Percentiles rank a stretch among this genome's conserved stretches.
Conservation (phyloP, 768 basidiomycete genomes). For the Amanita rimosa region DNA sequence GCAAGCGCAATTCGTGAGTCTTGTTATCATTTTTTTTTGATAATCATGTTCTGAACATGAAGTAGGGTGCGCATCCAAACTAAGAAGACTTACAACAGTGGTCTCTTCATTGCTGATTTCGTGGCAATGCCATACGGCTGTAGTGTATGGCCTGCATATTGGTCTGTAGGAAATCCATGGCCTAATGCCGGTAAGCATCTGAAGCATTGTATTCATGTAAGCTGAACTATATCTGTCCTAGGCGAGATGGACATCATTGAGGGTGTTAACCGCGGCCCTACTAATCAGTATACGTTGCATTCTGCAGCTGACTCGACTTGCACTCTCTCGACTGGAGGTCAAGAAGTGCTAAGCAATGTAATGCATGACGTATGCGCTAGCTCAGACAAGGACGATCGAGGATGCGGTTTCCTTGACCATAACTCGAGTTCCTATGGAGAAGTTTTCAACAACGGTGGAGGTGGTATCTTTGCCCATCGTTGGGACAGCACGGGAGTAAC, state of each 20-base stretch:
- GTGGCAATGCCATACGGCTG: slow-evolving; percentile 63
- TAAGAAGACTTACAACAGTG: slow-evolving; percentile 49
- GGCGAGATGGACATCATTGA: slow-evolving; percentile 72
- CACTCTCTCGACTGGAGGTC: slow-evolving; percentile 18
- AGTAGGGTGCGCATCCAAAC: slow-evolving; percentile 58
- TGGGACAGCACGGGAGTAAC: slow-evolving; percentile 43
- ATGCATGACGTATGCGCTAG: slow-evolving; percentile 28
- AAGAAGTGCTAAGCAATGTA: slow-evolving; percentile 16
- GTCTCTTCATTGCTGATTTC: slow-evolving; percentile 69
- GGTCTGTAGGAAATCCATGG: slow-evolving; percentile 43
- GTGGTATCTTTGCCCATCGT: slow-evolving; percentile 47
- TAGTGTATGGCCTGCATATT: slow-evolving; percentile 48
- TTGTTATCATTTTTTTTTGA: neutral
- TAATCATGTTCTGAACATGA: neutral
- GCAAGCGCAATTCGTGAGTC: slow-evolving; percentile 43
- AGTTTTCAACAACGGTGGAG: slow-evolving; percentile 31
- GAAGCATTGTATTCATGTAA: slow-evolving; percentile 1
- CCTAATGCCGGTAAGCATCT: slow-evolving; percentile 26
- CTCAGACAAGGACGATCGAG: slow-evolving; percentile 26
- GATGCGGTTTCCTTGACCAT: slow-evolving; percentile 37
- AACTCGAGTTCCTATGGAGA: slow-evolving; percentile 27
- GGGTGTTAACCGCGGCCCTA: slow-evolving; percentile 47
- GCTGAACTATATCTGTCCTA: slow-evolving; percentile 6
- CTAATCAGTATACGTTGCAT: slow-evolving; percentile 61
- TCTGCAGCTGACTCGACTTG: slow-evolving; percentile 33